A percentile compares a stretch with the other conserved stretches of the same genome.
These are phyloP conservation scores for Golubevia sp. DNA, from an alignment of 1,284 basidiomycete species.

Conservation along the genomic window DNA sequence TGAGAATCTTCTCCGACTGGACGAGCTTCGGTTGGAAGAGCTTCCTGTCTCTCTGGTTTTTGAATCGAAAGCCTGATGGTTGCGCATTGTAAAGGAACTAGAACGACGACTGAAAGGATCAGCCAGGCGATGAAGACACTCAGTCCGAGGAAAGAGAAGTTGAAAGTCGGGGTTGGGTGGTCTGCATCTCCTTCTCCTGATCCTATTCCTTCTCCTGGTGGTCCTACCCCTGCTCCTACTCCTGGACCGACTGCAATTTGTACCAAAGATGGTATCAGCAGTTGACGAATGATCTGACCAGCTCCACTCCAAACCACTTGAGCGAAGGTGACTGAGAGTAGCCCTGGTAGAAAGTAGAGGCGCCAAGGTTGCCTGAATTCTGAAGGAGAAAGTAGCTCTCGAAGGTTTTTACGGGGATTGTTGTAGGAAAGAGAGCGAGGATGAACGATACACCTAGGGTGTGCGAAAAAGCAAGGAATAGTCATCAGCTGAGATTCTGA, in stretches of 20 bases:
- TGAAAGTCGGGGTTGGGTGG: slow-evolving; percentile 25
- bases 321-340: slow-evolving; percentile 30
- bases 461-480: too few species aligned
- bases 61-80: slow-evolving; percentile 48
- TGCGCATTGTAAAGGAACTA: slow-evolving; percentile 48
- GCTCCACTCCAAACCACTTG: slow-evolving; percentile 44
- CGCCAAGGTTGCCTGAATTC: slow-evolving; percentile 50
- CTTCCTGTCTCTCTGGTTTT: too few species aligned
- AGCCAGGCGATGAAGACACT: slow-evolving; percentile 41
- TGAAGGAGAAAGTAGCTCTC: slow-evolving; percentile 38
- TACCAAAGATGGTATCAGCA: slow-evolving; percentile 30
- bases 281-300: slow-evolving; percentile 34
- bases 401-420: slow-evolving; percentile 26
- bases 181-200: too few species aligned
- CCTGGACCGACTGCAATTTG: too few species aligned
- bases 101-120: slow-evolving; percentile 28
- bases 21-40: too few species aligned
- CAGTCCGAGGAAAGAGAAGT: slow-evolving; percentile 33
- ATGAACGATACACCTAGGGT: slow-evolving; percentile 32
- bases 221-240: too few species aligned
- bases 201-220: too few species aligned
- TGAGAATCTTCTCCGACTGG: too few species aligned
- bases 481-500: too few species aligned
- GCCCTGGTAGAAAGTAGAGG: slow-evolving; percentile 43
- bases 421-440: slow-evolving; percentile 33